A percentile compares a stretch with the other conserved stretches of the same genome.
phyloP scores from a whole-genome alignment of 345 rosid genomes.

The Gossypium australe region DNA sequence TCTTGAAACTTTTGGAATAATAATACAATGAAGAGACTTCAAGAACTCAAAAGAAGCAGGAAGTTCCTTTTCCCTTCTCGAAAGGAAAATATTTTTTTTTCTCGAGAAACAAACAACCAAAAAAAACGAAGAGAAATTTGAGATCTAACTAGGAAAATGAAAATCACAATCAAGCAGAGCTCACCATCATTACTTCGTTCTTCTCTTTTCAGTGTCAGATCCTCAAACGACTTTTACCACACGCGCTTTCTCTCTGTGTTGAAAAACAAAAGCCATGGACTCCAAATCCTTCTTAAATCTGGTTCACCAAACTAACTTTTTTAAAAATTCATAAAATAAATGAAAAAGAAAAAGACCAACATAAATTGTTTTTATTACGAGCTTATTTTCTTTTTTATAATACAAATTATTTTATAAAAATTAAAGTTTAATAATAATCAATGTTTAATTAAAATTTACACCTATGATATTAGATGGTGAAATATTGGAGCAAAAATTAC shows the following conservation, averaged over 20 bases:
- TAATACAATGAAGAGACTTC: not conserved
- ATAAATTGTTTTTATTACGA: too few species aligned
- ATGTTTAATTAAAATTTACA: too few species aligned
- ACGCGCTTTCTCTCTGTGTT: slow-evolving; percentile 9
- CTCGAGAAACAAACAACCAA: slow-evolving; percentile 20
- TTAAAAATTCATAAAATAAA: not conserved
- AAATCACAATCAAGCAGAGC: slow-evolving; percentile 2
- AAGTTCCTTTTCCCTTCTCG: not conserved
- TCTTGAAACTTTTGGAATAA: not conserved
- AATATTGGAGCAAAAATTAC: too few species aligned
- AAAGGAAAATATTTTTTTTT: not conserved
- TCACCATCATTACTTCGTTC: slow-evolving; percentile 11
- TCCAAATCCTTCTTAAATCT: slow-evolving; percentile 31
- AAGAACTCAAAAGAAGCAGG: not conserved
- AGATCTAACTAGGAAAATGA: not conserved
- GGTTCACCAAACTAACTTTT: not conserved
- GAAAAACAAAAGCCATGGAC: slow-evolving; percentile 19
- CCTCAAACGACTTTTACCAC: slow-evolving; percentile 18
- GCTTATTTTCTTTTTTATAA: not conserved
- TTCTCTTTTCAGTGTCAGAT: slow-evolving; percentile 1
- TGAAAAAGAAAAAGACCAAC: not conserved
- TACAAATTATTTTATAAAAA: not conserved
- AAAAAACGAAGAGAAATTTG: not conserved
- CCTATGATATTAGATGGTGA: too few species aligned
- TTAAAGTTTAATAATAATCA: too few species aligned